Evolutionary conservation across 768 basidiomycete species (phyloP).

Genomic region (Glaciozyma antarctica): DNA sequence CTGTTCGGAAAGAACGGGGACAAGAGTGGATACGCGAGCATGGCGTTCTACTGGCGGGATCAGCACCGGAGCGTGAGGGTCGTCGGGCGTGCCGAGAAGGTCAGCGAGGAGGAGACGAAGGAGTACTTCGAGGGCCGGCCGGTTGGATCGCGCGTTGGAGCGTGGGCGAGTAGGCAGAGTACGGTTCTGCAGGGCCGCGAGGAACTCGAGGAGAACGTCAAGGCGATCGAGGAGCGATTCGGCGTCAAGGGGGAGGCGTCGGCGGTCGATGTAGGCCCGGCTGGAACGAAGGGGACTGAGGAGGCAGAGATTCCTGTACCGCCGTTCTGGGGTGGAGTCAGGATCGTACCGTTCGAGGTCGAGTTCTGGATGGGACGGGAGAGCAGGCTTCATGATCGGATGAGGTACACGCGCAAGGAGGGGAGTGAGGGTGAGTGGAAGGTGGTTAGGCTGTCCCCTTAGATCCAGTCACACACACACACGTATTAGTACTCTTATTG

Average conservation of each 20-base stretch:
- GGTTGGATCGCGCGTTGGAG: constrained; percentile 72
- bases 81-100: constrained; percentile 72
- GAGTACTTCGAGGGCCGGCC: constrained; percentile 78
- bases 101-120: constrained; percentile 60
- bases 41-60: constrained; percentile 88
- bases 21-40: constrained; percentile 66
- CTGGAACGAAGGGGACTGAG: not conserved
- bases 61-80: constrained; percentile 70
- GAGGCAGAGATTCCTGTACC: constrained; percentile 55
- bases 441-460: constrained; percentile 11
- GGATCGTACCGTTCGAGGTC: constrained; percentile 87
- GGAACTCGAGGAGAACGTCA: constrained; percentile 55
- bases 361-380: constrained; percentile 97
- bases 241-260: constrained; percentile 37
- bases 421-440: constrained; percentile 52
- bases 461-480: not conserved
- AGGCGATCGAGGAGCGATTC: constrained; percentile 54
- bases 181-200: constrained; percentile 56
- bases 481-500: too few species aligned
- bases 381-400: constrained; percentile 84
- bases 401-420: constrained; percentile 42
- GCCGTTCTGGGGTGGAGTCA: constrained; percentile 93
- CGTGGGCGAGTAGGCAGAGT: constrained; percentile 90
- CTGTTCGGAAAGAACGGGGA: constrained; percentile 39
- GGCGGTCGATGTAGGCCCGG: not conserved